phyloP scores from a whole-genome alignment of 129 eudicot species.

The Logfia minima region DNA sequence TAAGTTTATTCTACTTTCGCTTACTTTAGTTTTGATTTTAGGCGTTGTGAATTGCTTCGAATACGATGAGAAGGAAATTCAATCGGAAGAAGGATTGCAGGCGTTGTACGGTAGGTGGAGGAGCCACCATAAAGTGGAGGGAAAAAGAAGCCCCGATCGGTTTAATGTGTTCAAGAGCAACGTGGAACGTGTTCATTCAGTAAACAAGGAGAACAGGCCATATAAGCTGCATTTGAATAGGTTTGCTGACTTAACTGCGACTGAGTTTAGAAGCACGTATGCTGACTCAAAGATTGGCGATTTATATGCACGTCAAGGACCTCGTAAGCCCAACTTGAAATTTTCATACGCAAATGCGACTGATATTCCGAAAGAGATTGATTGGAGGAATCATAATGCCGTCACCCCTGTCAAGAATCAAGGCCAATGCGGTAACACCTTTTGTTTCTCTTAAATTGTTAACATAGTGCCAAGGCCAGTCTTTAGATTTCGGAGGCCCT shows the following conservation, averaged over 20 bases:
- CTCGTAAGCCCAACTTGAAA: background rate
- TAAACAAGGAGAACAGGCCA: slow-evolving; percentile 67
- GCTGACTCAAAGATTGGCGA: slow-evolving; percentile 49
- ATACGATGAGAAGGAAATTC: slow-evolving; percentile 61
- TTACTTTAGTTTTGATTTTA: slow-evolving; percentile 44
- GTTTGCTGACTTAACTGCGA: slow-evolving; percentile 66
- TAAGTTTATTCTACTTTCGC: slow-evolving; percentile 25
- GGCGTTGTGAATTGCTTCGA: slow-evolving; percentile 44
- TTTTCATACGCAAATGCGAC: slow-evolving; percentile 36
- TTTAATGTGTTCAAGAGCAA: slow-evolving; percentile 68
- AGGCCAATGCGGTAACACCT: slow-evolving; percentile 59
- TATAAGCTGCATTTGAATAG: slow-evolving; percentile 65
- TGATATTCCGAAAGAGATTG: slow-evolving; percentile 46
- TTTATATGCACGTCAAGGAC: slow-evolving; percentile 36
- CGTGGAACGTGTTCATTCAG: slow-evolving; percentile 44
- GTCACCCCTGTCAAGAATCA: slow-evolving; percentile 57
- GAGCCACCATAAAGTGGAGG: slow-evolving; percentile 56
- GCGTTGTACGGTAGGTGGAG: slow-evolving; percentile 72
- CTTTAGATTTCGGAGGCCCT: no score
- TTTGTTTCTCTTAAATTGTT: background rate
- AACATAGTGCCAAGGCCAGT: no score
- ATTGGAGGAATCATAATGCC: slow-evolving; percentile 59
- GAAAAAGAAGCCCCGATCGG: slow-evolving; percentile 25
- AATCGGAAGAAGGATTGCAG: slow-evolving; percentile 55
- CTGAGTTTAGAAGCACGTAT: slow-evolving; percentile 51